Base-by-base conservation (phyloP, 179 eudicot genomes). In the Actinidia arguta region DNA sequence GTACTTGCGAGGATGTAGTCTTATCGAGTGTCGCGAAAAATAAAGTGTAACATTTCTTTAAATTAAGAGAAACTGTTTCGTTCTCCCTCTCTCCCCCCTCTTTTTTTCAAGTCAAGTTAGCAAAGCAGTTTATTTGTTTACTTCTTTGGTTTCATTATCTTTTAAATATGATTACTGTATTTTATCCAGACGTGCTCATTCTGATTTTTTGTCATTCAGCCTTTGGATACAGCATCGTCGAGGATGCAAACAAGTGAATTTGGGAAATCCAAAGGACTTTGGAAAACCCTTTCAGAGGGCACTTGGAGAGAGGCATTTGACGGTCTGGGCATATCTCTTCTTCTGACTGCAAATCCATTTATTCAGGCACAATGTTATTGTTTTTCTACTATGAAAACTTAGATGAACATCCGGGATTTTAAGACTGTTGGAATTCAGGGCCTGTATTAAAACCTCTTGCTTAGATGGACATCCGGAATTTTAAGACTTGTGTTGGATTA, bases 221-320 rank as follows among this genome's bases (percentile, higher is more conserved):
- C 98, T 44, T 86, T 96, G 84, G 99, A 96, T 85, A 96, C 99
- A 63, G 97, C 93, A 69, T 90, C 99, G 36, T 93, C 99, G 74
- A 92, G 88, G 90, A 96, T 96, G 99, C 99, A 96, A 88, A 95
- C 96, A 59, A 89, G 98, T 86, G 98, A 88, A 50, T 96, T 93
- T 86, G 98, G 98, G 71, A 92, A 93, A 84, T 92, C 98, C 39
- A 95, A 96, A 86, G 98, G 98, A 75, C 90, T 96, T 11, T 93
- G 90, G 96, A 80, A 88, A 71, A 93, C 96, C 76, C 93, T 96
- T 52, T 84, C 96, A 55, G 98, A 95, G 89, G 93, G 93, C 55
- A 91, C 82, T 25, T 96, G 97, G 98, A 86, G 89, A 50, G 89
- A 91, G 79, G 92, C 96, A 78, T 96, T 90, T 85, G 97, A 93